These are phyloP conservation scores for Penicillium brevicompactum DNA, from an alignment of 2,329 filamentous ascomycete species.

Conservation along the genomic window DNA sequence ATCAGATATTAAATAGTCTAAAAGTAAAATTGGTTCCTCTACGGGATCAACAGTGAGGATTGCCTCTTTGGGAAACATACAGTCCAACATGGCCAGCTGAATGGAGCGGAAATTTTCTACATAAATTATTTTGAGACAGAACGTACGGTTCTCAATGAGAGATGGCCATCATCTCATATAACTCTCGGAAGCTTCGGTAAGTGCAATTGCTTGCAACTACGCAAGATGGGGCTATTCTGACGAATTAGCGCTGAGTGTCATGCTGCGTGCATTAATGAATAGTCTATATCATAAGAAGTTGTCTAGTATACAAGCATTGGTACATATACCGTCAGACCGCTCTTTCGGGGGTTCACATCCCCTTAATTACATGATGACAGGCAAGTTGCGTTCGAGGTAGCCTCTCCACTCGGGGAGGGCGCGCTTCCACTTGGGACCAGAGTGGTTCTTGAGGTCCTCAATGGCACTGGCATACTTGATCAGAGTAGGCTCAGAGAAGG, in stretches of 20 bases:
- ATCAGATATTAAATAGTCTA: too few species aligned
- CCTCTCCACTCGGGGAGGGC: conserved; percentile 56
- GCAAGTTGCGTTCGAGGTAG: conserved; percentile 46
- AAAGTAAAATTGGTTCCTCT: too few species aligned
- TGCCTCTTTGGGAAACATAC: too few species aligned
- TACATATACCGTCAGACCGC: not conserved
- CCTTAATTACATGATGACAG: conserved; percentile 31
- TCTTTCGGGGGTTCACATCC: not conserved
- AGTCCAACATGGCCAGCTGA: too few species aligned
- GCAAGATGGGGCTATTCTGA: not conserved
- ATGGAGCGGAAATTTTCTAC: not conserved
- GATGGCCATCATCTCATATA: not conserved
- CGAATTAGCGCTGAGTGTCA: not conserved
- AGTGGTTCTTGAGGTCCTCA: conserved; percentile 57
- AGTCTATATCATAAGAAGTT: conserved; percentile 11
- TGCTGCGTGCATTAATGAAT: conserved; percentile 1
- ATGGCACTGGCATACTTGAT: conserved; percentile 66
- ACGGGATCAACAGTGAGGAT: too few species aligned
- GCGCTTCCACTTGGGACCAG: conserved; percentile 50
- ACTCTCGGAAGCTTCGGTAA: not conserved
- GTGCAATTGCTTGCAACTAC: not conserved
- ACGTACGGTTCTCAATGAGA: not conserved
- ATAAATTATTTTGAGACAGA: not conserved
- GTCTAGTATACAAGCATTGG: conserved; percentile 9
- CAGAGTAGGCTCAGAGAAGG: conserved; percentile 61